These are phyloP conservation scores for Bertia moriformis DNA, from an alignment of 2,329 filamentous ascomycete species.

Conservation along the genomic window DNA sequence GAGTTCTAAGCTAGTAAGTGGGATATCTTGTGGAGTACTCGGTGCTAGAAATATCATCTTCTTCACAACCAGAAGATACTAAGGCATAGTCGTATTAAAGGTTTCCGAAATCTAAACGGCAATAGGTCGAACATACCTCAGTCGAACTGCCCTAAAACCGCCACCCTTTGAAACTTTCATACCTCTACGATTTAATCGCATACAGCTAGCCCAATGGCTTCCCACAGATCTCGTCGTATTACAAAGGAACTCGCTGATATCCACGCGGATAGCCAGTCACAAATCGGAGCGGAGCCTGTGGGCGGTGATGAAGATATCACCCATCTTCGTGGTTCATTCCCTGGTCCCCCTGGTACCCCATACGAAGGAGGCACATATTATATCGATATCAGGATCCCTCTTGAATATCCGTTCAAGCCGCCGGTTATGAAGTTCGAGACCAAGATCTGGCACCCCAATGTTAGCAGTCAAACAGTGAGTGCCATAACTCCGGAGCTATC, in stretches of 20 bases:
- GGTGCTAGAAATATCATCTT: no score
- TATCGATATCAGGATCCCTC: constrained; percentile 50
- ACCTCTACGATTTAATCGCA: no score
- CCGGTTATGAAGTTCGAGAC: constrained; percentile 56
- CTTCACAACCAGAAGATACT: no score
- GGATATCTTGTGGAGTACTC: no score
- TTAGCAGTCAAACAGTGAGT: constrained; percentile 37
- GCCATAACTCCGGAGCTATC: neutral
- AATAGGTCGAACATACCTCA: no score
- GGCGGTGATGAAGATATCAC: constrained; percentile 30
- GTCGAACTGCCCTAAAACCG: no score
- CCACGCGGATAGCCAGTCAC: constrained; percentile 10
- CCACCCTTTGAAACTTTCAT: no score
- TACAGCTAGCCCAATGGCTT: constrained; percentile 24
- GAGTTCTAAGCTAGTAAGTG: no score
- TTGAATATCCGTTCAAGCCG: constrained; percentile 54
- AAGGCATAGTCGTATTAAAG: no score
- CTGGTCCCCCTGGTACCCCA: constrained; percentile 50
- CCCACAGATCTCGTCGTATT: constrained; percentile 39
- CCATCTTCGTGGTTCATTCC: constrained; percentile 47
- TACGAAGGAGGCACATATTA: constrained; percentile 50
- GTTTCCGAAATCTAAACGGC: no score
- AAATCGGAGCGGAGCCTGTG: neutral
- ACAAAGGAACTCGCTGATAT: constrained; percentile 31
- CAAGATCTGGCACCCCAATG: constrained; percentile 58